A percentile compares a stretch with the other conserved stretches of the same genome.
phyloP scores from a whole-genome alignment of 2,329 filamentous ascomycete genomes.

The Teratosphaeria zuluensis region DNA sequence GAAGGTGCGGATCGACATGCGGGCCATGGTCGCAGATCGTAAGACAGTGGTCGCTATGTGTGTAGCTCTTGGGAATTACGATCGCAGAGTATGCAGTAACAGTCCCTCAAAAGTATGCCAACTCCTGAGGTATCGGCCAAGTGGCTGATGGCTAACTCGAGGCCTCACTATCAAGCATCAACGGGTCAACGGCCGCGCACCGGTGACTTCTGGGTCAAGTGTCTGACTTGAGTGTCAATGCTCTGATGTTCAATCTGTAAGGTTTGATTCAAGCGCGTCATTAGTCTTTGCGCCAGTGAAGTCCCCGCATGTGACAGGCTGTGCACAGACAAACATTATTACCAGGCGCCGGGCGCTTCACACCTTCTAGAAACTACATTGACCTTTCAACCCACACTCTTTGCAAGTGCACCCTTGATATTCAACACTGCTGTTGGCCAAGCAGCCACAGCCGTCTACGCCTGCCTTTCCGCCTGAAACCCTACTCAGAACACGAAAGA shows the following conservation, averaged over 20 bases:
- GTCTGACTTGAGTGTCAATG: too few relatives aligned
- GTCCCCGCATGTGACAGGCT: background rate
- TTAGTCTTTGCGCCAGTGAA: background rate
- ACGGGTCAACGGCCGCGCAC: background rate
- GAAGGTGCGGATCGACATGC: constrained; percentile 38
- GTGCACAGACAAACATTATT: background rate
- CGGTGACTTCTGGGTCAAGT: background rate
- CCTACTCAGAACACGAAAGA: background rate
- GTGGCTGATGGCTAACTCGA: background rate
- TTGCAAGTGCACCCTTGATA: too few relatives aligned
- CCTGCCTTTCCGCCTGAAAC: background rate
- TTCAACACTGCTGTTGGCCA: background rate
- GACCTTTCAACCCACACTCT: too few relatives aligned
- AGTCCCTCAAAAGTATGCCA: too few relatives aligned
- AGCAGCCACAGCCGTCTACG: background rate
- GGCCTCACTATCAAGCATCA: background rate
- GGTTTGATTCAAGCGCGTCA: too few relatives aligned
- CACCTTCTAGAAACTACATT: too few relatives aligned
- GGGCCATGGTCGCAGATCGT: constrained; percentile 23
- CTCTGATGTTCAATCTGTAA: too few relatives aligned
- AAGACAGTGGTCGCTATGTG: background rate
- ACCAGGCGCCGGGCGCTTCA: background rate
- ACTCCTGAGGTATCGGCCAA: background rate
- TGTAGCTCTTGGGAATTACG: background rate
- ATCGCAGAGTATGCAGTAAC: background rate